Evolutionary conservation across 2,329 filamentous ascomycete species (phyloP).

Genomic region (Penicillium polonicum): DNA sequence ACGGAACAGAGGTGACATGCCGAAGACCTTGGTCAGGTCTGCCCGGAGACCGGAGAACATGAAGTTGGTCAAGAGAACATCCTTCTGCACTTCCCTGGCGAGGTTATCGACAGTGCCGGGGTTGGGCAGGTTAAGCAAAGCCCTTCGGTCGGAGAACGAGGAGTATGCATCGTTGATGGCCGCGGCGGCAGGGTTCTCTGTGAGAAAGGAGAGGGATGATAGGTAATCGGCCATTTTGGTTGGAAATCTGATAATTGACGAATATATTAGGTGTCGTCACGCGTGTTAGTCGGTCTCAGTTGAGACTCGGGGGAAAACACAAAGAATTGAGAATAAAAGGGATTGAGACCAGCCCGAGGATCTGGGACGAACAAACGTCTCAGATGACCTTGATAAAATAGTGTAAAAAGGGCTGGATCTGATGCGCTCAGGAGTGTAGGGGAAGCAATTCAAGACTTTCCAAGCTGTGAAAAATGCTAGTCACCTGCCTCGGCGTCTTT

Average conservation of each 20-base stretch:
- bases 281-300: conserved; percentile 25
- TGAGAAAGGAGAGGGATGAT: conserved; percentile 63
- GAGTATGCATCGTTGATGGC: conserved; percentile 74
- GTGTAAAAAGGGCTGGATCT: conserved; percentile 19
- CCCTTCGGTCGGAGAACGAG: conserved; percentile 80
- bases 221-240: conserved; percentile 44
- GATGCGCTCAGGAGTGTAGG: conserved; percentile 27
- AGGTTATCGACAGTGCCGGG: conserved; percentile 90
- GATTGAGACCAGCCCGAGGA: conserved; percentile 33
- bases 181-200: conserved; percentile 69
- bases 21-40: conserved; percentile 95
- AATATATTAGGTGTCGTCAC: conserved; percentile 26
- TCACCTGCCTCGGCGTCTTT: conserved; percentile 32
- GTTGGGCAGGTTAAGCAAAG: conserved; percentile 83
- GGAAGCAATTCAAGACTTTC: conserved; percentile 28
- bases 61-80: conserved; percentile 93
- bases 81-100: conserved; percentile 87
- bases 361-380: conserved; percentile 25
- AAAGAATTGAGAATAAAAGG: conserved; percentile 22
- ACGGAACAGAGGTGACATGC: conserved; percentile 90
- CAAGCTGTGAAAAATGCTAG: conserved; percentile 36
- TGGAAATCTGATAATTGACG: conserved; percentile 15
- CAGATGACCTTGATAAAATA: conserved; percentile 15
- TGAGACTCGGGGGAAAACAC: conserved; percentile 24
- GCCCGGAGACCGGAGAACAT: conserved; percentile 96